Evolutionary conservation across 2,329 filamentous ascomycete genomes (phyloP).

Genomic region (Chaetothyriales sp.): DNA sequence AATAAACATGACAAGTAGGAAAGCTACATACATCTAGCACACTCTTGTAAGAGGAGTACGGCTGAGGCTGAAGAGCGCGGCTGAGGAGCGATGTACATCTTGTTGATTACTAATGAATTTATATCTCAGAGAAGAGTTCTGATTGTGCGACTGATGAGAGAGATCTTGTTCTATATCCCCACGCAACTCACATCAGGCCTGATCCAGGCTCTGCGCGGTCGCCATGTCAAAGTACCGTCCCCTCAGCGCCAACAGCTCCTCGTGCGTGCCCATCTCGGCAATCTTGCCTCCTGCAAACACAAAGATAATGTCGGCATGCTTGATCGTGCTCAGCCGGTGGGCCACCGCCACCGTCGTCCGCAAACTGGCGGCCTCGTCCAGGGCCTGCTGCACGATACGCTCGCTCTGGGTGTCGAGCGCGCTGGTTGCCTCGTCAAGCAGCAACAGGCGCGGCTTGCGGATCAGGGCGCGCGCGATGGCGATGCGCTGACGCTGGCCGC

Average conservation of each 20-base stretch:
- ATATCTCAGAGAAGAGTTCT: no score
- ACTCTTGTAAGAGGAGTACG: no score
- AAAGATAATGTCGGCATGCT: slow-evolving; percentile 25
- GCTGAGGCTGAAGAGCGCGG: no score
- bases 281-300: slow-evolving; percentile 27
- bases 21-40: no score
- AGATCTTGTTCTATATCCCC: no score
- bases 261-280: slow-evolving; percentile 27
- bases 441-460: slow-evolving; percentile 21
- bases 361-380: slow-evolving; percentile 18
- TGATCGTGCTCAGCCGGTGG: slow-evolving; percentile 26
- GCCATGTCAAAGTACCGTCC: slow-evolving; percentile 27
- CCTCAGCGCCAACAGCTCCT: slow-evolving; percentile 24
- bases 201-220: slow-evolving; percentile 16
- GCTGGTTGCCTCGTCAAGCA: slow-evolving; percentile 32
- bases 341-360: slow-evolving; percentile 25
- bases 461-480: slow-evolving; percentile 30
- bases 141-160: no score
- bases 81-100: no score
- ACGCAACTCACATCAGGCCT: no score
- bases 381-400: slow-evolving; percentile 20
- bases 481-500: slow-evolving; percentile 30
- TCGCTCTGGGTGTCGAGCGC: slow-evolving; percentile 27
- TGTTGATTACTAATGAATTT: no score
- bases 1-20: no score